Evolutionary conservation across 148 eudicot genomes (phyloP), one percentile per base, ranked within the genome.

Genomic region (Nepenthes gracilis): DNA sequence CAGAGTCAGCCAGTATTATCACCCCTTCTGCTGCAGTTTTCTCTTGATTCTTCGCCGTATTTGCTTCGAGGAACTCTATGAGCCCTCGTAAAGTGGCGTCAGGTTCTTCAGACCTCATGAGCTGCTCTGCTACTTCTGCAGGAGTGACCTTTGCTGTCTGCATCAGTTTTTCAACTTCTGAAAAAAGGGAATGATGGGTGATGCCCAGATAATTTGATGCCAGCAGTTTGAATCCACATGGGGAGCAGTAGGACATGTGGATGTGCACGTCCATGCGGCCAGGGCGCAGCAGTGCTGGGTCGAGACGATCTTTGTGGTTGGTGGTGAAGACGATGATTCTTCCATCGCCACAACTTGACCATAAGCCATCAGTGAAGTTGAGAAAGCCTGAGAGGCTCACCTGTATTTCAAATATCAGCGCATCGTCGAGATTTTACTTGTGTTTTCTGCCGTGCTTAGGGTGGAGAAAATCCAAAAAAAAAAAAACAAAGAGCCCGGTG

Each of bases 321-420:
- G 88, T 86, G 1, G 89, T 86, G 76, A 86, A 83, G 5, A 86
- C 65, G n/a, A 86, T 79, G n/a, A 81, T 81, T 23, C 86, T 65
- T 52, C 81, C 89, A 52, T 86, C 94, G n/a, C 89, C 89, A 57
- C 86, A 81, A n/a, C 79, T 78, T 6, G 94, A 86, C 94, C 94
- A 86, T 65, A 85, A 48, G 5, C 87, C 92, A 9, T 83, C 92
- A 0, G 83, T 74, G 70, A 85, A 85, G 65, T 83, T 86, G 12
- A 86, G 81, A 63, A 83, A 48, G 12, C 86, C 94, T 12, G 94
- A 81, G 43, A 83, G 57, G 13, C 83, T 86, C 6, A 83, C 72
- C 94, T 86, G 69, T 2, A 55, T 13, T 2, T 33, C 11, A 43
- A 11, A 45, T 11, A 11, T 45, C 6, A 45, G 48, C 48, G 6